These are phyloP conservation scores for Babesia ovis DNA, from an alignment of 169 alveolate species.

Conservation along the genomic window DNA sequence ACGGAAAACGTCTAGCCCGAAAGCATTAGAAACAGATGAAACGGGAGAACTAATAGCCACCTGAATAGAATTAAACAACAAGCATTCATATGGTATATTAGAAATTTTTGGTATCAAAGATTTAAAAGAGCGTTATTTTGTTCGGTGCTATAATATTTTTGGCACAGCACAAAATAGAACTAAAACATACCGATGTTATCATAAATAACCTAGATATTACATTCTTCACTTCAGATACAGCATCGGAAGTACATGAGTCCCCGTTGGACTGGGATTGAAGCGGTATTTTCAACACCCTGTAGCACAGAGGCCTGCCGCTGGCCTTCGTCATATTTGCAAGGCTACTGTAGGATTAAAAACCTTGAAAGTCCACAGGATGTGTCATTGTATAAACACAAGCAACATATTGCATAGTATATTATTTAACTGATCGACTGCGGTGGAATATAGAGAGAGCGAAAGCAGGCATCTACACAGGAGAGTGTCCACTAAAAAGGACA, in stretches of 20 bases:
- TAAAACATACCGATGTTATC: constrained; percentile 26
- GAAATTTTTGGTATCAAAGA: too few species aligned
- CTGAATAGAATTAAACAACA: background rate
- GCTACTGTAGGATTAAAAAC: background rate
- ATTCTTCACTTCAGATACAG: background rate
- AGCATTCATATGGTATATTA: too few species aligned
- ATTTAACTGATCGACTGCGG: too few species aligned
- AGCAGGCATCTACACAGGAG: too few species aligned
- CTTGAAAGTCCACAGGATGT: too few species aligned
- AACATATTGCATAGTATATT: too few species aligned
- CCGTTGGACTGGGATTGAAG: background rate
- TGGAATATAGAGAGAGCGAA: too few species aligned
- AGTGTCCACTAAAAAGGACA: too few species aligned
- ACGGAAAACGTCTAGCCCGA: background rate
- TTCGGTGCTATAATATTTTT: too few species aligned
- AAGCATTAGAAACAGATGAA: background rate
- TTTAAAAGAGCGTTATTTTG: too few species aligned
- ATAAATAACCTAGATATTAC: background rate
- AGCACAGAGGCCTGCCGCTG: constrained; percentile 1
- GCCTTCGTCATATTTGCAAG: background rate
- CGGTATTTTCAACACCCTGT: constrained; percentile 4
- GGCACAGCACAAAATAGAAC: background rate
- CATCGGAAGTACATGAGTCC: background rate
- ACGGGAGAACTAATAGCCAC: background rate
- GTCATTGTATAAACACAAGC: too few species aligned